phyloP scores from a whole-genome alignment of 2,329 filamentous ascomycete genomes.

The Geosmithia morbida region DNA sequence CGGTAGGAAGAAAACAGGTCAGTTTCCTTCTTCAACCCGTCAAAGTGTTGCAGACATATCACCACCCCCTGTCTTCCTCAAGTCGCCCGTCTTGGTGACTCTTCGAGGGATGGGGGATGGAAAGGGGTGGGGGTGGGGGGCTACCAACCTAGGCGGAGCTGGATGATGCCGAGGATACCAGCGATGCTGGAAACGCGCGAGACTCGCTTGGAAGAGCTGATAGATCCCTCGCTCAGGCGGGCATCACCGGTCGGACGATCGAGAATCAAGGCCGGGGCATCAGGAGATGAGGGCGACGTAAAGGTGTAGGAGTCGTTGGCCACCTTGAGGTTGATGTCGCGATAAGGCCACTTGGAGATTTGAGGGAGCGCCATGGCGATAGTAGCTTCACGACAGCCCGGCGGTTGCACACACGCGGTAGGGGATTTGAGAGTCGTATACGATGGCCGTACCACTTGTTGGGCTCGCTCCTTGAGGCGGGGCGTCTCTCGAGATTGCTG shows the following conservation, averaged over 20 bases:
- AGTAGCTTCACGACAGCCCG: background rate
- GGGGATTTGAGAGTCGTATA: no score
- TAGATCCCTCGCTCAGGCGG: conserved; percentile 65
- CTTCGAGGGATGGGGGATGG: background rate
- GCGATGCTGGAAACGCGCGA: conserved; percentile 76
- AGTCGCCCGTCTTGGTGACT: no score
- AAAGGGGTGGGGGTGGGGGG: background rate
- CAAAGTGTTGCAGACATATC: background rate
- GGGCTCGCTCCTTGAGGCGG: background rate
- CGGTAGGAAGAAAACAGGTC: background rate
- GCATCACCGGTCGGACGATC: conserved; percentile 89
- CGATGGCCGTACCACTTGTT: no score
- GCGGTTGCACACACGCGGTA: background rate
- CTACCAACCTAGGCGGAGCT: conserved; percentile 69
- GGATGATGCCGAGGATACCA: conserved; percentile 87
- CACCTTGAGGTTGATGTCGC: conserved; percentile 94
- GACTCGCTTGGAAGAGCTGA: conserved; percentile 59
- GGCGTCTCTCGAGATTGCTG: background rate
- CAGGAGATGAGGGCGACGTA: conserved; percentile 84
- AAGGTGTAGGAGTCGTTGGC: conserved; percentile 91
- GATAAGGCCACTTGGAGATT: conserved; percentile 49
- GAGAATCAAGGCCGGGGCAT: conserved; percentile 74
- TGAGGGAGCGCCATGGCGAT: conserved; percentile 21
- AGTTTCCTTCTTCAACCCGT: background rate
- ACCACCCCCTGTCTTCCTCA: background rate